Conservation (phyloP, 352 stramenopile species). For the Albugo laibachii region DNA sequence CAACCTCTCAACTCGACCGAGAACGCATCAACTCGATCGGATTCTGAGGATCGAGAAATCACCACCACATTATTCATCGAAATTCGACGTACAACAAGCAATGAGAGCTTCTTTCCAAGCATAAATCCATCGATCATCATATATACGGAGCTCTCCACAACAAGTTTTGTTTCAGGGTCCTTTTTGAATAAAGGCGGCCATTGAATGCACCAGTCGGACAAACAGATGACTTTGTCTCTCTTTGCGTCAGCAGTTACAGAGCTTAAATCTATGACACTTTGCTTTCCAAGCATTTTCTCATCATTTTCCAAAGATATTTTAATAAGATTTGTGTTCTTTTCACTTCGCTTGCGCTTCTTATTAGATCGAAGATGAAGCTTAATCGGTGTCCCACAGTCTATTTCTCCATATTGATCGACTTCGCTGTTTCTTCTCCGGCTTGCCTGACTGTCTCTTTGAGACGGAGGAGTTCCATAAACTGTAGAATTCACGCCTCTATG, state of each 20-base stretch:
- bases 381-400: too few relatives aligned
- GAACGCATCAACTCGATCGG: constrained; percentile 14
- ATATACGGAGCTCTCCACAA: constrained; percentile 17
- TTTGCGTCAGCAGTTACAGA: not conserved
- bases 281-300: not conserved
- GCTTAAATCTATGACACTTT: not conserved
- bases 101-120: not conserved
- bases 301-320: not conserved
- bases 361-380: too few relatives aligned
- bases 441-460: too few relatives aligned
- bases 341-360: not conserved
- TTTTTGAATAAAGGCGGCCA: constrained; percentile 11
- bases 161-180: constrained; percentile 7
- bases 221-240: not conserved
- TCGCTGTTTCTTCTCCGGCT: too few relatives aligned
- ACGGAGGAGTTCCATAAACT: too few relatives aligned
- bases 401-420: too few relatives aligned
- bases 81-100: not conserved
- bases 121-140: constrained; percentile 1
- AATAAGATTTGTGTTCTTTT: not conserved
- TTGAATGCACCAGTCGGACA: constrained; percentile 13
- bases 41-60: not conserved
- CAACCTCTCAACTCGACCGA: constrained; percentile 26
- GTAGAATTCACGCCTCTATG: too few relatives aligned
- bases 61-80: constrained; percentile 13